Base-by-base conservation (phyloP, 768 basidiomycete genomes). In the Omphalotus guepiniiformis region DNA sequence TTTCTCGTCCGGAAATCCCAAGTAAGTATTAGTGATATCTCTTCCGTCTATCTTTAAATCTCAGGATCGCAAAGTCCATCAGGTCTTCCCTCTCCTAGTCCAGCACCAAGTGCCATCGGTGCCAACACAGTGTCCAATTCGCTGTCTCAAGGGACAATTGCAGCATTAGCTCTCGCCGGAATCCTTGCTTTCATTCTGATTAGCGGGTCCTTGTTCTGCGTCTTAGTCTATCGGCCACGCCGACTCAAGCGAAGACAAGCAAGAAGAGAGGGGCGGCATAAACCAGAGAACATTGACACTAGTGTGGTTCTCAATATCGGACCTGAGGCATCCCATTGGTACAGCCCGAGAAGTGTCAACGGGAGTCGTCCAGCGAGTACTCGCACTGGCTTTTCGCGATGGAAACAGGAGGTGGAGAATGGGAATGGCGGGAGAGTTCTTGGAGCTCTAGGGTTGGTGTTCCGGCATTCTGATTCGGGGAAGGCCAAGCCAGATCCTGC, bases 91-190 rank as follows among this genome's bases (percentile, higher is more conserved):
- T 15, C 16, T 51, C 58, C 59, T 28, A 49, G 52, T 46, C 48
- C 55, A 8, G 43, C 62, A 34, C 50, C 57, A n/a, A 15, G 43
- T 42, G 42, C 58, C 53, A 5, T 48, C 13, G 29, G 48, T n/a
- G 28, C 48, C 5, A 25, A 34, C n/a, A n/a, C n/a, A n/a, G n/a
- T n/a, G n/a, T n/a, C n/a, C n/a, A n/a, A n/a, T n/a, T n/a, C 71
- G 1, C 63, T 71, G 16, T 50, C 76, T 2, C 65, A 66, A 50
- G 83, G 85, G 35, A 80, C 84, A 2, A 79, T 86, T 45, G 85
- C 84, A 16, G 86, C 84, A 0, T 67, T 85, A 25, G 74, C 72
- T 8, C 68, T 88, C 2, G 83, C 78, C 2, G 71, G 73, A 18
- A 59, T 79, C 16, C 65, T 88, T 7, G 71, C 74, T 22, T 67